Base-by-base conservation (phyloP, 2,329 filamentous ascomycete species). In the Sclerotinia spermophila region DNA sequence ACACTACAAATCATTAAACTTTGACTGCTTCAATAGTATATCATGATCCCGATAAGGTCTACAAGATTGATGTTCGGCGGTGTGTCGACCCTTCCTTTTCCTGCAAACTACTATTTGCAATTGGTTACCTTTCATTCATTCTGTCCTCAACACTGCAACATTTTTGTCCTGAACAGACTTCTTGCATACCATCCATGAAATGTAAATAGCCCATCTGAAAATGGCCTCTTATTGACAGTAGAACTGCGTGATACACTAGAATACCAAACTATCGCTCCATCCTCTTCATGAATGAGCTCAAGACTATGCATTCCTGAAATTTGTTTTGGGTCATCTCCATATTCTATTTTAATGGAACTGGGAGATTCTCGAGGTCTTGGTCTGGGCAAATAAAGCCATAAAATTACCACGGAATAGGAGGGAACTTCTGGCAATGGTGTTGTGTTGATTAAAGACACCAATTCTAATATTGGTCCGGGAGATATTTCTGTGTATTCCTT, bases 281-380 rank as follows among this genome's bases (percentile, higher is more conserved):
- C 64, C 30, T 6, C 38, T 56, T 44, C 64, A 51, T 45, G 58
- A 30, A 44, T 62, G 53, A 65, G 45, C 17, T 56, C 59, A 48
- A 69, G 56, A 19, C 77, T 71, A 68, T 75, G 74, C 38, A 74
- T 33, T 4, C 74, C 74, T 24, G 72, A 67, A 66, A 75, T 74
- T 3, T 33, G 38, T 33, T 55, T 71, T 19, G 68, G 48, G 38
- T 74, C 64, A 38, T 72, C 69, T 42, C 74, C 74, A 48, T 68
- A 75, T 33, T 62, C 74, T 58, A 73, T 58, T 17, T 75, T 72
- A 13, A 75, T 35, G 59, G 61, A 75, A 40, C 71, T 74, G 7
- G 27, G 59, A 27, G 27, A 44, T 2, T 68, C 59, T 19, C 8
- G 27, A 21, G 6, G 17, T 61, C 40, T 71, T 42, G n/a, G n/a